Base-by-base conservation (phyloP, 495 filamentous ascomycete species). In the Xylaria flabelliformis region DNA sequence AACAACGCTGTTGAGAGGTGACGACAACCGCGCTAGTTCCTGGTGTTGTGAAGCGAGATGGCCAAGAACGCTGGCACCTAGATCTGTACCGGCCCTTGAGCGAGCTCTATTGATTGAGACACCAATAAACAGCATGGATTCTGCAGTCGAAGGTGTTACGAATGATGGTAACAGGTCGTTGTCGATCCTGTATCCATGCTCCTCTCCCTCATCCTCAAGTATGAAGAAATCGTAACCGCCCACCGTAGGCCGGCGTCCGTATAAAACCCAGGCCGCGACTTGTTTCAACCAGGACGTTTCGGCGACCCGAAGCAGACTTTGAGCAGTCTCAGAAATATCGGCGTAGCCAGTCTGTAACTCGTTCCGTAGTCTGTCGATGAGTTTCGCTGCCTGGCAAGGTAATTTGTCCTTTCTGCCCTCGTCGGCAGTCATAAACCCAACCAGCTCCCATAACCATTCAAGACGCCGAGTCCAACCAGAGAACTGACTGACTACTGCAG, bases 271-370 rank as follows among this genome's bases (percentile, higher is more conserved):
- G 67, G 92, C 91, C 3, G 93, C 91, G 8, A 95, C 83, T 79
- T 97, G 94, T 77, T 93, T 91, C 80, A 99, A 84, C 96, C 96
- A 99, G 13, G 94, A 92, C 19, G 86, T 90, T 82, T 99, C 96
- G 0, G 94, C 95, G 7, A 93, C 88, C 51, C 78, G 85, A n/a
- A 91, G 86, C 24, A 98, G 83, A 58, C 91, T 84, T 51, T 90
- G 74, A 0, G 92, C 90, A 42, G 91, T 90, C 64, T 90, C 87
- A 74, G 94, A 93, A 63, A 99, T 90, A 74, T 97, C 93, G 19
- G 87, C 82, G 78, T 96, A 98, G 53, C 96, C 96, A n/a, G 95
- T 98, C 75, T 92, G 90, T 59, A 92, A 84, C 79, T 93, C 91
- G 24, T 82, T 79, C 24, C 93, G 88, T 51, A 98, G 82, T 69